Evolutionary conservation across 805 yeast species (phyloP).

Genomic region (Cyberlindnera sargentensis): DNA sequence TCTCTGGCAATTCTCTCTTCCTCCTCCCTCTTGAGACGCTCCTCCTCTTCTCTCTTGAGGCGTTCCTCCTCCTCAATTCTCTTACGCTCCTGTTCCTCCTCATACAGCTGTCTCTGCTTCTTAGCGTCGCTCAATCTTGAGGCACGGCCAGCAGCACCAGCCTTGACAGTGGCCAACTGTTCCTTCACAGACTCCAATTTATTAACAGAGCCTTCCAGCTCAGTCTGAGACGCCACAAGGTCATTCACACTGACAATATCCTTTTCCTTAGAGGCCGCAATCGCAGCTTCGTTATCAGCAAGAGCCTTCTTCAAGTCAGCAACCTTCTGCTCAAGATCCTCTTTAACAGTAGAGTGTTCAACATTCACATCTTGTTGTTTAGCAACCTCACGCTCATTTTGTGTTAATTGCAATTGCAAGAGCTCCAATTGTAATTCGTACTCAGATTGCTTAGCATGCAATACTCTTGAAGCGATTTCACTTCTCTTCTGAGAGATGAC

Average conservation of each 20-base stretch:
- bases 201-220: conserved; percentile 11
- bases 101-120: conserved; percentile 18
- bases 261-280: conserved; percentile 13
- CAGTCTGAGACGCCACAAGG: conserved; percentile 14
- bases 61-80: conserved; percentile 12
- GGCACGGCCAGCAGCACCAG: conserved; percentile 15
- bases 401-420: conserved; percentile 18
- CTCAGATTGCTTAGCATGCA: conserved; percentile 23
- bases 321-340: conserved; percentile 16
- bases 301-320: conserved; percentile 12
- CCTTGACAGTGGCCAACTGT: conserved; percentile 18
- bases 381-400: conserved; percentile 19
- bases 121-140: conserved; percentile 20
- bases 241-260: conserved; percentile 6
- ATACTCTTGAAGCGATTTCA: conserved; percentile 20
- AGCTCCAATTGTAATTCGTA: conserved; percentile 19
- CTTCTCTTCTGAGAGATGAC: conserved; percentile 18
- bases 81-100: conserved; percentile 9
- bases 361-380: conserved; percentile 14
- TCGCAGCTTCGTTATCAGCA: conserved; percentile 14
- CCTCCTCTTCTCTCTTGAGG: conserved; percentile 9
- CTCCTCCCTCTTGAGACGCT: conserved; percentile 6
- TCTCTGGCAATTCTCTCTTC: conserved; percentile 6
- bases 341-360: conserved; percentile 12
- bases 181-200: conserved; percentile 13